Base-by-base conservation (phyloP, 371 early-diverging fungal species). In the Entomophthora muscae region DNA sequence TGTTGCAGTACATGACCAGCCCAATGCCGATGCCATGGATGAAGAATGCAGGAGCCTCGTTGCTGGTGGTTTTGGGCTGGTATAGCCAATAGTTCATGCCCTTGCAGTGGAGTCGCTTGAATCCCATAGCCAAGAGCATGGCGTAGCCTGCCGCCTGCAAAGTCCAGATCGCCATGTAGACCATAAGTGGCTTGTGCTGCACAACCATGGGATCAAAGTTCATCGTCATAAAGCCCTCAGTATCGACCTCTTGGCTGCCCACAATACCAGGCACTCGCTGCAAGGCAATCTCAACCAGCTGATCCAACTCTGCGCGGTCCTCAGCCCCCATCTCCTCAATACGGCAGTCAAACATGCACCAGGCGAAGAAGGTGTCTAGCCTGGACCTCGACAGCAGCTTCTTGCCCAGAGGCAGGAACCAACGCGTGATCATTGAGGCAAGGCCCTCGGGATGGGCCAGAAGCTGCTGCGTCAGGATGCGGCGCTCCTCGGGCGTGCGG, bases 61-160 rank as follows among this genome's bases (percentile, higher is more conserved):
- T n/a, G n/a, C n/a, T n/a, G n/a, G n/a, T n/a, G 1, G 7, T 7
- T n/a, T n/a, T n/a, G 5, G 59, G 59, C 22, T 32, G 17, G 23
- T 59, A 59, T 10, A 59, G n/a, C 59, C 59, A 59, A 29, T 59
- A 59, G 5, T 32, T 59, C 31, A 57, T 12, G 42, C 17, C n/a
- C n/a, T n/a, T n/a, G n/a, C n/a, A n/a, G 3, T 59, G 59, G n/a
- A n/a, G n/a, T n/a, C n/a, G n/a, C n/a, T n/a, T n/a, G 59, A 59
- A 59, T 22, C 59, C 59, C 22, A 59, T 23, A 5, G 3, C 3
- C 57, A 57, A 29, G 21, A 57, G 24, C 3, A 57, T 5, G 2
- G 2, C 3, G 10, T 27, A 27, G 3, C 28, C 57, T 10, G 31
- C 29, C 28, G 57, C 24, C 59, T 59, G 59, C 10, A 32, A 22